A percentile compares a stretch with the other conserved stretches of the same genome.
phyloP scores from a whole-genome alignment of 1,139 yeast genomes.

The Suhomyces coccinellae region DNA sequence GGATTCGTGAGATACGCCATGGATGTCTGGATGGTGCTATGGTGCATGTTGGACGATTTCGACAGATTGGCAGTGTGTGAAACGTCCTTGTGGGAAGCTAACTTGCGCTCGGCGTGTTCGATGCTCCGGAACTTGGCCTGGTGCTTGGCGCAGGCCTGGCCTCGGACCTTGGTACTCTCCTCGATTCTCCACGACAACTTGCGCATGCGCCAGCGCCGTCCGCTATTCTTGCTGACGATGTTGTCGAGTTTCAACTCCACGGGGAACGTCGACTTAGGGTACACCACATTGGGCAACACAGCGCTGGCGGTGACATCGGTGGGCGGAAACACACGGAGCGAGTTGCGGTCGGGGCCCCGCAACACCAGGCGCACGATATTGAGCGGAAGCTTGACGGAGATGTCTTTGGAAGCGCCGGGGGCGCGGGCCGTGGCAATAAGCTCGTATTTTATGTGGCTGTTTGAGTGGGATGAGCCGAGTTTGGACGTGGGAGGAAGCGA shows the following conservation, averaged over 20 bases:
- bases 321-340: constrained; percentile 92
- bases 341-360: constrained; percentile 82
- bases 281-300: constrained; percentile 81
- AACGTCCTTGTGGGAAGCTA: constrained; percentile 15
- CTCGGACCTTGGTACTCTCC: constrained; percentile 66
- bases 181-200: constrained; percentile 89
- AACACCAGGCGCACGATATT: constrained; percentile 74
- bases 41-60: constrained; percentile 30
- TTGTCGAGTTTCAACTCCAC: constrained; percentile 83
- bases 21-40: constrained; percentile 41
- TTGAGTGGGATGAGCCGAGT: constrained; percentile 54
- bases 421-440: constrained; percentile 57
- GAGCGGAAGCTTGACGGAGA: constrained; percentile 62
- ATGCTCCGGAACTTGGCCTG: constrained; percentile 44
- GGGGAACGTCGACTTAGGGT: constrained; percentile 84
- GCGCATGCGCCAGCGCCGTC: constrained; percentile 89
- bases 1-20: constrained; percentile 21
- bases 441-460: constrained; percentile 67
- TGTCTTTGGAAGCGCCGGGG: constrained; percentile 24
- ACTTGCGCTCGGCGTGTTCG: constrained; percentile 45
- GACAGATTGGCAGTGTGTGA: constrained; percentile 8
- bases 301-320: constrained; percentile 87
- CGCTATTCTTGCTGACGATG: constrained; percentile 50
- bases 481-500: constrained; percentile 79
- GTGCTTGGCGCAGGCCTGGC: constrained; percentile 60